Evolutionary conservation across 805 yeast genomes (phyloP).

Genomic region (Kuraishia hungarica): DNA sequence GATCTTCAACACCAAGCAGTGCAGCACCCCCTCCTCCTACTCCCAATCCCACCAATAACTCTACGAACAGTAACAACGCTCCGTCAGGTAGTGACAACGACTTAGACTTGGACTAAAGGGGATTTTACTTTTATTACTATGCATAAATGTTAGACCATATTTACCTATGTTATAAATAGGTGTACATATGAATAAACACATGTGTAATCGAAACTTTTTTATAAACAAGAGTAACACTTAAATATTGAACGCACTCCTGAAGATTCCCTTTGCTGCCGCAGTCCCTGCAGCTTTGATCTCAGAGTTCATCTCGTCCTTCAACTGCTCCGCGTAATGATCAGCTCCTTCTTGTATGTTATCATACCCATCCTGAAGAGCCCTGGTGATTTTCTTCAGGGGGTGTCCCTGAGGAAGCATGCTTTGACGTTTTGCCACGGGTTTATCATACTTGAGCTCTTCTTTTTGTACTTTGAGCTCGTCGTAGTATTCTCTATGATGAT

Average conservation of each 20-base stretch:
- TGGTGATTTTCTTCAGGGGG: conserved; percentile 5
- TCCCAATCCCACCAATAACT: neutral
- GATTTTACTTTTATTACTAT: too few species aligned
- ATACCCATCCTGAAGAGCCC: conserved; percentile 41
- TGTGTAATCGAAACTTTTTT: too few species aligned
- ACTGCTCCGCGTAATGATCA: conserved; percentile 47
- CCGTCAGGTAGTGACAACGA: neutral
- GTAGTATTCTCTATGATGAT: neutral
- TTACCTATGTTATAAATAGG: too few species aligned
- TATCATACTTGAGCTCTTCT: conserved; percentile 28
- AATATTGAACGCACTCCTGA: neutral
- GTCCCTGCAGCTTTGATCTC: conserved; percentile 40
- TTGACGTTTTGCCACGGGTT: conserved; percentile 31
- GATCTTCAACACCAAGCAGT: neutral
- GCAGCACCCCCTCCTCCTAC: neutral
- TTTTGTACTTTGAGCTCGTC: conserved; percentile 3
- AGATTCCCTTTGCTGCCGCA: conserved; percentile 11
- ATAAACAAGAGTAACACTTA: too few species aligned
- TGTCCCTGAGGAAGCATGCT: neutral
- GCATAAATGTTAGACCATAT: neutral
- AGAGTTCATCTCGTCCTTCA: conserved; percentile 46
- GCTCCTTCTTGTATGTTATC: conserved; percentile 45
- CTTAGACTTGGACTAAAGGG: neutral
- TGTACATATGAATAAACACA: too few species aligned
- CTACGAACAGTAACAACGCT: neutral